Conservation (phyloP, 495 filamentous ascomycete genomes). For the Podospora tetraspora region DNA sequence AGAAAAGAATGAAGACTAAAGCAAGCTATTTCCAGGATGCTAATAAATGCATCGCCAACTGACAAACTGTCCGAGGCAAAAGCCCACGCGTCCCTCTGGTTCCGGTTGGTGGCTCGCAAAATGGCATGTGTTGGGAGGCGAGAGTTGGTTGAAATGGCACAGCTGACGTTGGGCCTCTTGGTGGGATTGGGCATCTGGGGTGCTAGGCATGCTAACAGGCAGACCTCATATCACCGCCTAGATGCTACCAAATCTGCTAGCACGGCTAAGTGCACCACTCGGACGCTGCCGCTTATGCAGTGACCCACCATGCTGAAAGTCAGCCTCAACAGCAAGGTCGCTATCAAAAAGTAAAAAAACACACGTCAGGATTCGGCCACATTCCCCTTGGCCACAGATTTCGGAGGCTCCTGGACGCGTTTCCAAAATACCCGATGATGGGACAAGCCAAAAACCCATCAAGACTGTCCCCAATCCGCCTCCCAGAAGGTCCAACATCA, state of each 20-base stretch:
- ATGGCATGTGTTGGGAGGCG: background rate
- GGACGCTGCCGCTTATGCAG: constrained; percentile 16
- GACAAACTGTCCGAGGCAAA: background rate
- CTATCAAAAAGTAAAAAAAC: constrained; percentile 2
- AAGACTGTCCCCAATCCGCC: background rate
- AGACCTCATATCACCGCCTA: background rate
- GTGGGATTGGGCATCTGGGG: background rate
- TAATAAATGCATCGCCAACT: background rate
- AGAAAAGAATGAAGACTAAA: no score
- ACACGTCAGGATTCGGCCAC: background rate
- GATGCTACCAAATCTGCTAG: background rate
- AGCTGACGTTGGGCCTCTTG: constrained; percentile 22
- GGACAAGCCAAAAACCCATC: background rate
- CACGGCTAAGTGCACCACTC: constrained; percentile 3
- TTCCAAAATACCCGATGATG: background rate
- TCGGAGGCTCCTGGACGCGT: background rate
- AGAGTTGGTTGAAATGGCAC: background rate
- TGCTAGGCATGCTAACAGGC: constrained; percentile 7
- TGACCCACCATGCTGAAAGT: constrained; percentile 12
- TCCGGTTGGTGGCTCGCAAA: constrained; percentile 1
- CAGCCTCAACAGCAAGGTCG: constrained; percentile 18
- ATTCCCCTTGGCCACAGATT: background rate
- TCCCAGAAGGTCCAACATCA: background rate
- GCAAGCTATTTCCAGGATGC: background rate
- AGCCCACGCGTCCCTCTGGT: background rate